Evolutionary conservation across 345 rosid genomes (phyloP), one percentile per base, ranked within the genome.

Genomic region (Eutrema japonicum): DNA sequence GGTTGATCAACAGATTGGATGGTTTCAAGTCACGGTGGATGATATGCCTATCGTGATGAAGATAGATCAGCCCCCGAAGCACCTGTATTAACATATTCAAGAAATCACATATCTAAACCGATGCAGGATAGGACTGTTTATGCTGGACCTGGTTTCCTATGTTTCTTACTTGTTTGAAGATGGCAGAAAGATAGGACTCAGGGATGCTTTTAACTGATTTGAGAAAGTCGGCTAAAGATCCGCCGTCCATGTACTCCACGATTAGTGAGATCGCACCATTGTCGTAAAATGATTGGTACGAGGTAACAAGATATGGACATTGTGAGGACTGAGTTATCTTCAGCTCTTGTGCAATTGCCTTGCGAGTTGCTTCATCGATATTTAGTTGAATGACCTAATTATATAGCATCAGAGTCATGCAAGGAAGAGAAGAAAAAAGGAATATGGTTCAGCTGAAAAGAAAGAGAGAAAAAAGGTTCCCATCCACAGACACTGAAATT

Each of bases 221-320:
- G 58, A 89, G 85, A 70, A 92, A 84, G 76, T 92, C 97, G 18
- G 87, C 93, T 48, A 92, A 80, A 42, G 97, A 92, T 64, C 97
- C 97, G 4, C 96, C 96, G 72, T 92, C 93, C 97, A 92, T 92
- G 74, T 92, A 92, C 77, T 92, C 97, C 77, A 92, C 81, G 72
- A 92, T 88, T 18, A 92, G 85, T 29, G 97, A 92, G 82, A 92
- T 68, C 7, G 86, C 86, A 36, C 97, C 97, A 81, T 92, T 92
- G 41, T 72, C 83, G 57, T 92, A 92, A 73, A 85, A 89, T 13
- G 96, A 89, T 58, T 92, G 93, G 76, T 92, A 92, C 13, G 93
- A 92, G 83, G 76, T 85, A 45, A 92, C 97, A 54, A 92, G 86
- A 71, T 88, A 73, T 10, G 96, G 96, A 64, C 93, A 89, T 57